These are phyloP conservation scores for Plenodomus tracheiphilus DNA, from an alignment of 2,329 filamentous ascomycete species.

Conservation along the genomic window DNA sequence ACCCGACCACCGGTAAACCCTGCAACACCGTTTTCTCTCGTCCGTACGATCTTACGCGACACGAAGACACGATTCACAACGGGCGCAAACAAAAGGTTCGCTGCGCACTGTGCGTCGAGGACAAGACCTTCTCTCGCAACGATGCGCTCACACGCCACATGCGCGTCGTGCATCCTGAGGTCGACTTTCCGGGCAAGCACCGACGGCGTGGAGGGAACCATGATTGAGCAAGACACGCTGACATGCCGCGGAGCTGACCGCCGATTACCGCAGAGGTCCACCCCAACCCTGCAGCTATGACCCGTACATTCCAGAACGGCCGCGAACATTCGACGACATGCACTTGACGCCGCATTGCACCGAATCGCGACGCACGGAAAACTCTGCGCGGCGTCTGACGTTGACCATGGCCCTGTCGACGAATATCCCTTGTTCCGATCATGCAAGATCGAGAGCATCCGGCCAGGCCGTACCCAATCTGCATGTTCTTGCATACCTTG, in stretches of 20 bases:
- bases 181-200: constrained; percentile 75
- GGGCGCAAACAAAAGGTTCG: constrained; percentile 91
- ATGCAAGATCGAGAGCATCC: constrained; percentile 2
- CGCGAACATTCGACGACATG: constrained; percentile 18
- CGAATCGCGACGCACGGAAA: constrained; percentile 11
- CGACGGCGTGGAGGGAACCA: constrained; percentile 47
- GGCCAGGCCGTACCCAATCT: constrained; percentile 1
- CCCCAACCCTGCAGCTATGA: constrained; percentile 6
- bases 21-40: constrained; percentile 94
- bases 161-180: constrained; percentile 88
- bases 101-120: constrained; percentile 89
- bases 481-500: constrained; percentile 4
- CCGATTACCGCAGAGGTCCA: constrained; percentile 17
- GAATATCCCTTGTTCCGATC: not conserved
- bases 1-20: constrained; percentile 91
- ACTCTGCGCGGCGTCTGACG: not conserved
- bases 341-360: constrained; percentile 6
- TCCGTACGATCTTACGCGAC: constrained; percentile 93
- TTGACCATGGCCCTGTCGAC: not conserved
- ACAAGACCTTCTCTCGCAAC: constrained; percentile 95
- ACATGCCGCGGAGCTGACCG: constrained; percentile 18
- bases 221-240: constrained; percentile 25
- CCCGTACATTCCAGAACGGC: constrained; percentile 27
- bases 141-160: constrained; percentile 94
- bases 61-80: constrained; percentile 98